Conservation (phyloP, 345 rosid species). For the Fremontodendron californicum region DNA sequence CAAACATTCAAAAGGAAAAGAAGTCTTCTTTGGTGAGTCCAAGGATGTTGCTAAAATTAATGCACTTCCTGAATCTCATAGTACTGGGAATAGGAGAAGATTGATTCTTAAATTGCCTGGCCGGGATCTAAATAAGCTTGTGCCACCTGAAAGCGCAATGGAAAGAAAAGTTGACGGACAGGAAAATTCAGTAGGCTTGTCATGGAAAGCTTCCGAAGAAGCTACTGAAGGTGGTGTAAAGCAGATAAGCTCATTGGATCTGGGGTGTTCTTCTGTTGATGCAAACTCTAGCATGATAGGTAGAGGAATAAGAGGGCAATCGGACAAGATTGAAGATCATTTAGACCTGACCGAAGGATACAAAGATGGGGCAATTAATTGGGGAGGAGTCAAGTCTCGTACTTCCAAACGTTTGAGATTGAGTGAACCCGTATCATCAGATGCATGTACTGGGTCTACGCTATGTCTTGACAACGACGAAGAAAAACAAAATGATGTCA, state of each 20-base stretch:
- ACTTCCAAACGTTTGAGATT: slow-evolving; percentile 61
- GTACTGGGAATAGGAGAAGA: slow-evolving; percentile 53
- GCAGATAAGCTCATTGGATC: slow-evolving; percentile 25
- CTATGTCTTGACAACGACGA: slow-evolving; percentile 18
- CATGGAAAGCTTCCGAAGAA: slow-evolving; percentile 34
- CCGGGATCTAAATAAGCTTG: slow-evolving; percentile 47
- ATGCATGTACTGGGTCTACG: slow-evolving; percentile 29
- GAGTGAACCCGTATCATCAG: slow-evolving; percentile 41
- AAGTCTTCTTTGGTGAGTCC: slow-evolving; percentile 42
- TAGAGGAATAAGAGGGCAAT: slow-evolving; percentile 26
- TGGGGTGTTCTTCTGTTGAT: slow-evolving; percentile 28
- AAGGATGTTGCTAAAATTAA: slow-evolving; percentile 36
- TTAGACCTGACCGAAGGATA: slow-evolving; percentile 38
- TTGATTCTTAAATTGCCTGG: slow-evolving; percentile 75
- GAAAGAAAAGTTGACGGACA: slow-evolving; percentile 17
- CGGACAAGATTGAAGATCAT: slow-evolving; percentile 27
- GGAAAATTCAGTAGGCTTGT: slow-evolving; percentile 38
- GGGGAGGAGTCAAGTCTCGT: slow-evolving; percentile 90
- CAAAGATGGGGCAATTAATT: slow-evolving; percentile 55
- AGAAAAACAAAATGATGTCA: slow-evolving; percentile 29
- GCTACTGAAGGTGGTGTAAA: slow-evolving; percentile 28
- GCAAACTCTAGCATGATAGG: slow-evolving; percentile 11
- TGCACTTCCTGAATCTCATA: slow-evolving; percentile 45
- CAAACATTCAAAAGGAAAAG: slow-evolving; percentile 72
- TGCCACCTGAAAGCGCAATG: slow-evolving; percentile 33